Evolutionary conservation across 306 rosid genomes (phyloP), one percentile per base, ranked within the genome.

Genomic region (Geum urbanum): DNA sequence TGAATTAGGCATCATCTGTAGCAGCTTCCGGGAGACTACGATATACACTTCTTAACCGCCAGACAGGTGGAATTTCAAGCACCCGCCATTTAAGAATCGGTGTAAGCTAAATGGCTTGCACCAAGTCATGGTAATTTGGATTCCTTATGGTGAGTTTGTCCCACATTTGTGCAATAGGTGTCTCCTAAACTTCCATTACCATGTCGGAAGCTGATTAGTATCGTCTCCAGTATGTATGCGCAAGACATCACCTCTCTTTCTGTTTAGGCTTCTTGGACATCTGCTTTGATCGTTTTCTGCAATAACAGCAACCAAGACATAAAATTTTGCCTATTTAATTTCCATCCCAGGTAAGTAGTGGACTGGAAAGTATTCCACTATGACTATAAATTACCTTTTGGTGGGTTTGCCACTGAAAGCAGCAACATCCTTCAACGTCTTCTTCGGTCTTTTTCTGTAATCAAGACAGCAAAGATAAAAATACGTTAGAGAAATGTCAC

Each of bases 361-460:
- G 35, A 57, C 8, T n/a, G 66, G 59, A 18, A 46, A 60, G 50
- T 35, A 71, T 44, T 69, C 22, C 44, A 10, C 22, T 43, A 37
- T 62, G 50, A 39, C 18, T 35, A 63, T 39, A 77, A 67, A 65
- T 19, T 85, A 90, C 97, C 97, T 88, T 84, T 82, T 86, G 47
- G 76, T 5, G 40, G 62, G 40, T 10, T 56, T 56, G 40, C 62
- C 62, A 56, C 41, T 13, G 40, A 56, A 56, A 56, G 40, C 62
- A 27, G 62, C 12, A 22, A 56, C 62, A 22, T 56, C 41, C 62
- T 56, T 56, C 62, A 56, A 19, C 37, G 9, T 56, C 40, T 22
- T 56, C 6, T 56, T 56, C 1, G 18, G n/a, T 56, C 35, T 22
- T 56, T 22, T 27, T 15, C 55, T 46, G 71, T 14, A 47, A 19